Evolutionary conservation across 2,329 filamentous ascomycete species (phyloP).

Genomic region (Fusarium pilosicola): DNA sequence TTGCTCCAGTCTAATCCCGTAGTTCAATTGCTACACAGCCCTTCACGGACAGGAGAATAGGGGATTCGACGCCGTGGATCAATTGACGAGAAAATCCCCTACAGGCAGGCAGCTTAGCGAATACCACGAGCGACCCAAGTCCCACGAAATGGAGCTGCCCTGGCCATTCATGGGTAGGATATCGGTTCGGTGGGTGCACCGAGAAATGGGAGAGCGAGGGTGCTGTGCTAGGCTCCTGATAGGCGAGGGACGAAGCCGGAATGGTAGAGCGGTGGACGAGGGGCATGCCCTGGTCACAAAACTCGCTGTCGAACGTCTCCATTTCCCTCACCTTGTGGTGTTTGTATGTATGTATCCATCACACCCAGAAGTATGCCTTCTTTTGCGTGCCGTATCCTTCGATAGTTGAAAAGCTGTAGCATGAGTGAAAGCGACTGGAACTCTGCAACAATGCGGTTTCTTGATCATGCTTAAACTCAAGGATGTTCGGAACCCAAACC

Average conservation of each 20-base stretch:
- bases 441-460: slow-evolving; percentile 4
- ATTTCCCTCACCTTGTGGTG: slow-evolving; percentile 18
- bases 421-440: not conserved
- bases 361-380: not conserved
- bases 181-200: slow-evolving; percentile 33
- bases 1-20: not conserved
- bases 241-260: slow-evolving; percentile 39
- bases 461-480: slow-evolving; percentile 5
- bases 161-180: slow-evolving; percentile 27
- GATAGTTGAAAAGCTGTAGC: not conserved
- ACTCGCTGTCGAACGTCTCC: slow-evolving; percentile 25
- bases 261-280: slow-evolving; percentile 36
- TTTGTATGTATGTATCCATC: slow-evolving; percentile 33
- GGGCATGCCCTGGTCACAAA: slow-evolving; percentile 33
- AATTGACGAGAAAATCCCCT: slow-evolving; percentile 6
- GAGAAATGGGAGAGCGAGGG: slow-evolving; percentile 37
- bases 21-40: slow-evolving; percentile 1
- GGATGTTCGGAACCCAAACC: slow-evolving; percentile 21
- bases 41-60: slow-evolving; percentile 4
- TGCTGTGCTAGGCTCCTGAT: slow-evolving; percentile 33
- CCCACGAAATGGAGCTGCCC: slow-evolving; percentile 25
- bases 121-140: slow-evolving; percentile 16
- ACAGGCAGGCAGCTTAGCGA: slow-evolving; percentile 10
- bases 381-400: not conserved
- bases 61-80: slow-evolving; percentile 3